phyloP scores from a whole-genome alignment of 2,329 filamentous ascomycete genomes.

The Leptographium radiaticola region DNA sequence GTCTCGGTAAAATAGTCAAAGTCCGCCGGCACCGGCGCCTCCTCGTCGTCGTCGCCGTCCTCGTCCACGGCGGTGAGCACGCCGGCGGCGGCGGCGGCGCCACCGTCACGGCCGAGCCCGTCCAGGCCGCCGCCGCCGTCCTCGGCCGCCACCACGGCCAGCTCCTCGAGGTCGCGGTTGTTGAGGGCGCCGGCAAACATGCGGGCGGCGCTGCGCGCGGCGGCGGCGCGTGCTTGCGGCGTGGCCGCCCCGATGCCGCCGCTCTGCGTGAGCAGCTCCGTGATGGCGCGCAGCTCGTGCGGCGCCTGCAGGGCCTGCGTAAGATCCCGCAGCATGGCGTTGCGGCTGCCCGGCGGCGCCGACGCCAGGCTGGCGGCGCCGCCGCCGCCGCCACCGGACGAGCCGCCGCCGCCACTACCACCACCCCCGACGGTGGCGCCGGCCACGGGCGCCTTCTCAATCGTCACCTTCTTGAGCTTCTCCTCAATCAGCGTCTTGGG shows the following conservation, averaged over 20 bases:
- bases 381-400: conserved; percentile 2
- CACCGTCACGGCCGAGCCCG: conserved; percentile 18
- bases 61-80: conserved; percentile 83
- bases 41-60: conserved; percentile 59
- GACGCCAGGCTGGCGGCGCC: no score
- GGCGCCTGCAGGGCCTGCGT: conserved; percentile 6
- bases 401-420: background rate
- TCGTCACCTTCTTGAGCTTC: conserved; percentile 72
- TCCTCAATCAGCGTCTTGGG: conserved; percentile 74
- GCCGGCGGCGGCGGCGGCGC: conserved; percentile 61
- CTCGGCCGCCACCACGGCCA: conserved; percentile 12
- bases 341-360: conserved; percentile 7
- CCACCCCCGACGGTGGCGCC: conserved; percentile 10
- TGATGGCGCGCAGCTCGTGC: conserved; percentile 23
- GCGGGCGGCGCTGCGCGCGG: conserved; percentile 12
- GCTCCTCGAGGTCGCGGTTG: background rate
- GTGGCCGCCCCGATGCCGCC: background rate
- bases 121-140: conserved; percentile 28
- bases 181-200: conserved; percentile 9
- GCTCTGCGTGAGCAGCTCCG: conserved; percentile 20
- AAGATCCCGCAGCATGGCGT: conserved; percentile 7
- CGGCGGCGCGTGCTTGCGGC: conserved; percentile 24
- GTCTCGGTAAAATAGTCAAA: conserved; percentile 72
- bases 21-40: conserved; percentile 55
- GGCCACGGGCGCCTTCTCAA: conserved; percentile 46